Evolutionary conservation across 495 filamentous ascomycete genomes (phyloP), one percentile per base, ranked within the genome.

Genomic region (Aspergillus affinis): DNA sequence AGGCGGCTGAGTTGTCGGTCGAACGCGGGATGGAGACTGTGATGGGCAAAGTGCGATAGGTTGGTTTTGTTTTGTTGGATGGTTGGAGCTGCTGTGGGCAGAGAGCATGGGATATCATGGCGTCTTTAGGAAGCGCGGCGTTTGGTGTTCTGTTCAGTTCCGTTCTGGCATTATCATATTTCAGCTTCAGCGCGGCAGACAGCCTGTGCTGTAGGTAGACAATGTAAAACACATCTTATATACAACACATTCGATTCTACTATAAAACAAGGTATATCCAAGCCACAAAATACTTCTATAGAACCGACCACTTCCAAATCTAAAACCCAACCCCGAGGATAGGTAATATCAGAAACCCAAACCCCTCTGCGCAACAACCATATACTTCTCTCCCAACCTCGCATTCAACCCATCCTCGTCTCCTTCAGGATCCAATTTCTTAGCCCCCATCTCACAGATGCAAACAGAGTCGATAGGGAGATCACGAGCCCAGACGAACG

Each of bases 31-130:
- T 80, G 45, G 92, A 96, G 76, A 97, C 92, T 15, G 89, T 96
- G 54, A 93, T 97, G 91, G 85, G 88, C 54, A 91, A 90, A 75
- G 81, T 96, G 27, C 91, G 90, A 74, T 96, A 82, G 72, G n/a
- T 41, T 41, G 10, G 12, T 41, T 17, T 13, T 8, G 12, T 41
- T 41, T 13, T 6, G 4, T 13, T 41, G 2, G 36, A 41, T 41
- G 9, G 3, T 41, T 6, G 9, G 4, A 26, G 10, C 36, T 15
- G 9, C 15, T 17, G 13, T 41, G 36, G 9, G 3, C 23, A 26
- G 23, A 41, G 9, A 15, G 6, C 12, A 41, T 13, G 36, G 36
- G 36, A 12, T 32, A 12, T 32, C 36, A 41, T 41, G 36, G 4
- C 10, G 29, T 41, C 13, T 50, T 30, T 51, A 50, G 58, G 61